These are phyloP conservation scores for Plasmodium blacklocki DNA, from an alignment of 169 alveolate species.

Conservation along the genomic window DNA sequence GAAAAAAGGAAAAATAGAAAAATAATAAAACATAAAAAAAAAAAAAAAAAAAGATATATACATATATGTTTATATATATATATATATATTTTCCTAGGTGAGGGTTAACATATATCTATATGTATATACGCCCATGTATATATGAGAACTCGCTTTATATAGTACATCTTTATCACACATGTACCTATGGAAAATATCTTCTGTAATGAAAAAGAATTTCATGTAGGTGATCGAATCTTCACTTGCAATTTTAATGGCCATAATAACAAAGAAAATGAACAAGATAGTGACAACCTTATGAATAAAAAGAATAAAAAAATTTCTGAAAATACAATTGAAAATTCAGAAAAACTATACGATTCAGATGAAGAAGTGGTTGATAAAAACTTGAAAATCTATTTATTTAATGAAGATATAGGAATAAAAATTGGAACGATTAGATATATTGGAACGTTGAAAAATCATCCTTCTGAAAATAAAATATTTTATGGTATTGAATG, in stretches of 20 bases:
- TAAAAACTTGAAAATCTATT: slow-evolving; percentile 47
- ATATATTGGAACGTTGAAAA: slow-evolving; percentile 53
- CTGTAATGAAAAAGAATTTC: slow-evolving; percentile 33
- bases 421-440: slow-evolving; percentile 69
- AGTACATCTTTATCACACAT: not conserved
- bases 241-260: slow-evolving; percentile 23
- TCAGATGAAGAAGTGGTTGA: slow-evolving; percentile 21
- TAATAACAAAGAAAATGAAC: not conserved
- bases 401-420: slow-evolving; percentile 46
- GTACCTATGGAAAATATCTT: slow-evolving; percentile 47
- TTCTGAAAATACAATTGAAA: not conserved
- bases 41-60: not conserved
- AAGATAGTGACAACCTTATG: not conserved
- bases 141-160: not conserved
- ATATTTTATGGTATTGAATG: slow-evolving; percentile 69
- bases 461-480: slow-evolving; percentile 22
- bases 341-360: not conserved
- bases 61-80: not conserved
- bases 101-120: not conserved
- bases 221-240: slow-evolving; percentile 36
- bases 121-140: slow-evolving; percentile 6
- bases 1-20: too few relatives aligned
- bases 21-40: too few relatives aligned
- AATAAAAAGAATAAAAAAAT: not conserved
- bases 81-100: not conserved